A percentile compares a stretch with the other conserved stretches of the same genome.
These are phyloP conservation scores for Neocallimastix lanati DNA, from an alignment of 192 early-diverging fungal genomes.

Conservation along the genomic window DNA sequence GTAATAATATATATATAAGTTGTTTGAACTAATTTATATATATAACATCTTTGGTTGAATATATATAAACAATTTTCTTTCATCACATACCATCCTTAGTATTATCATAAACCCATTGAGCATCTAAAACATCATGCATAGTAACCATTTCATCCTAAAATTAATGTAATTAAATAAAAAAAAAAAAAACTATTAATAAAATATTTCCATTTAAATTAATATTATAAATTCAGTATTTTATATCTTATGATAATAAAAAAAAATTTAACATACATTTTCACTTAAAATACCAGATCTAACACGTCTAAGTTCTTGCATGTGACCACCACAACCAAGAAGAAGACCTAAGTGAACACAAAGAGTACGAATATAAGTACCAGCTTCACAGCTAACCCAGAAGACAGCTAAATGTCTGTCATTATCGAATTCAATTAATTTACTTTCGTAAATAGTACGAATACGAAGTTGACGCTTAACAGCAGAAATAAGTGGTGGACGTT, in stretches of 20 bases:
- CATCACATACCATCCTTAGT: conserved; percentile 68
- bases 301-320: conserved; percentile 98
- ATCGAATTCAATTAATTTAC: conserved; percentile 90
- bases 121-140: conserved; percentile 99
- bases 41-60: too few relatives aligned
- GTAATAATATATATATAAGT: too few relatives aligned
- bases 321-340: conserved; percentile 84
- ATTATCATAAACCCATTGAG: conserved; percentile 96
- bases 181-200: too few relatives aligned
- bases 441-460: conserved; percentile 93
- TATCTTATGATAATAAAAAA: too few relatives aligned
- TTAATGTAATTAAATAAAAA: too few relatives aligned
- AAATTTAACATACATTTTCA: conserved; percentile 65
- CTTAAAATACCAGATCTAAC: conserved; percentile 81
- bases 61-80: too few relatives aligned
- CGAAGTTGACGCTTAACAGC: conserved; percentile 98
- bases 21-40: too few relatives aligned
- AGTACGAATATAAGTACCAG: conserved; percentile 99
- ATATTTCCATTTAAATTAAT: too few relatives aligned
- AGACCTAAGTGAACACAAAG: conserved; percentile 95
- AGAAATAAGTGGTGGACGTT: conserved; percentile 94
- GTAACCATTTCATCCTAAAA: conserved; percentile 74
- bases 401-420: conserved; percentile 89
- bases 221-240: too few relatives aligned
- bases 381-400: conserved; percentile 97